Base-by-base conservation (phyloP, 1,284 basidiomycete species). In the Tilletia setariae region DNA sequence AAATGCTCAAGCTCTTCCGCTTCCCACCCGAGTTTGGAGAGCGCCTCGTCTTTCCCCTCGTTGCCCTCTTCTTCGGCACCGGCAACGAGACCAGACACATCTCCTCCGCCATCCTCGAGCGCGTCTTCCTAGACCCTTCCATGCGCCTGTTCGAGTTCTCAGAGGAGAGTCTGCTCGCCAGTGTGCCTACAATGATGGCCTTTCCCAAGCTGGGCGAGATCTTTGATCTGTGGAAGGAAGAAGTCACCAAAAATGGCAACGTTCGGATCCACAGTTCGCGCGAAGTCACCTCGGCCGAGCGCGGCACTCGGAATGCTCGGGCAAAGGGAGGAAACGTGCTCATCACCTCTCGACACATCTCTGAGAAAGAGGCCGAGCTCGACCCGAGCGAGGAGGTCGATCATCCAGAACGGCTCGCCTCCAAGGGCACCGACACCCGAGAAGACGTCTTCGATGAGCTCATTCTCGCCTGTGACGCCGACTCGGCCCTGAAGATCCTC, bases 61-160 rank as follows among this genome's bases (percentile, higher is more conserved):
- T 87, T 9, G 87, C 87, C 0, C 83, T 88, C 44, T 88, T 88
- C 80, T 81, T 88, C 85, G 87, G 86, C 21, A 88, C 87, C n/a
- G 87, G 87, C 1, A 88, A 88, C 72, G 86, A 88, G 73, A 88
- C 87, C 2, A 87, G 86, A 19, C 87, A 86, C 74, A 85, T 88
- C 61, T 86, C 86, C 0, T 85, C 84, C n/a, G 86, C 86, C 21
- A 88, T 88, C 43, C 78, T 88, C 40, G 87, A 87, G 70, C 85
- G 87, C 0, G 85, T 88, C 13, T 88, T 88, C 76, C 85, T 86
- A 76, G 86, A 88, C 68, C 87, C 87, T 2, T 87, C 85, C 75
- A 88, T 88, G 87, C 82, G 85, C 25, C 70, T 81, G 1, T 79
- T 80, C 42, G 74, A 80, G 53, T 77, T 74, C 64, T 70, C 68